A percentile compares a stretch with the other conserved stretches of the same genome.
Conservation (phyloP, 2,329 filamentous ascomycete species). For the Aureobasidium sp. region DNA sequence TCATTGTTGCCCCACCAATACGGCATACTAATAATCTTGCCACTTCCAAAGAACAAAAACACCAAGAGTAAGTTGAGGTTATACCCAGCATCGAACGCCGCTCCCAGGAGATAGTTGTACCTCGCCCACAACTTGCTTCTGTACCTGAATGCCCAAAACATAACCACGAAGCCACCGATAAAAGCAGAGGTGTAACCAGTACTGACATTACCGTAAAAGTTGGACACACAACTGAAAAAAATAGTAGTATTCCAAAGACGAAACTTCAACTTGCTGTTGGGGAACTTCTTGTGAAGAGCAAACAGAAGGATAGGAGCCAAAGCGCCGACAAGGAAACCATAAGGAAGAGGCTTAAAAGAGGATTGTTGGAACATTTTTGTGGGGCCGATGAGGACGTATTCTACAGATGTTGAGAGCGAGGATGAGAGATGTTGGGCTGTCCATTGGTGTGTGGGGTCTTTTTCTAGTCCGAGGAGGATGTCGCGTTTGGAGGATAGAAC, state of each 20-base stretch:
- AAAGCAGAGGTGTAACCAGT: conserved; percentile 62
- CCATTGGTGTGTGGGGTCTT: conserved; percentile 67
- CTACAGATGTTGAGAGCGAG: conserved; percentile 62
- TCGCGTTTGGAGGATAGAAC: conserved; percentile 63
- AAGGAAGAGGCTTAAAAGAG: conserved; percentile 57
- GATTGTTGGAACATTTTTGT: conserved; percentile 54
- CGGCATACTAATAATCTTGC: conserved; percentile 63
- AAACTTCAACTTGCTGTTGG: conserved; percentile 58
- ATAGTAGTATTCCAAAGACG: conserved; percentile 69
- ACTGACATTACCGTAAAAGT: conserved; percentile 68
- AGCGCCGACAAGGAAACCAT: conserved; percentile 60
- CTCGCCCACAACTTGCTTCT: conserved; percentile 47
- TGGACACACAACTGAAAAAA: conserved; percentile 62
- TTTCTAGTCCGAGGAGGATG: conserved; percentile 56
- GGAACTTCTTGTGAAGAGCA: conserved; percentile 59
- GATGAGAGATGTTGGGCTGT: conserved; percentile 61
- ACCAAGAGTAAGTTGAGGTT: conserved; percentile 68
- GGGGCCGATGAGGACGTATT: conserved; percentile 67
- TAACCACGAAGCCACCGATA: conserved; percentile 49
- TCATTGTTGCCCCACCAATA: conserved; percentile 70
- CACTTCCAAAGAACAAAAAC: conserved; percentile 45
- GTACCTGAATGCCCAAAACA: conserved; percentile 53
- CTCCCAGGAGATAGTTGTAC: conserved; percentile 49
- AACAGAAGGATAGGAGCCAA: conserved; percentile 54
- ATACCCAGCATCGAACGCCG: conserved; percentile 51